Base-by-base conservation (phyloP, 2,329 filamentous ascomycete genomes). In the Fusarium sp. region DNA sequence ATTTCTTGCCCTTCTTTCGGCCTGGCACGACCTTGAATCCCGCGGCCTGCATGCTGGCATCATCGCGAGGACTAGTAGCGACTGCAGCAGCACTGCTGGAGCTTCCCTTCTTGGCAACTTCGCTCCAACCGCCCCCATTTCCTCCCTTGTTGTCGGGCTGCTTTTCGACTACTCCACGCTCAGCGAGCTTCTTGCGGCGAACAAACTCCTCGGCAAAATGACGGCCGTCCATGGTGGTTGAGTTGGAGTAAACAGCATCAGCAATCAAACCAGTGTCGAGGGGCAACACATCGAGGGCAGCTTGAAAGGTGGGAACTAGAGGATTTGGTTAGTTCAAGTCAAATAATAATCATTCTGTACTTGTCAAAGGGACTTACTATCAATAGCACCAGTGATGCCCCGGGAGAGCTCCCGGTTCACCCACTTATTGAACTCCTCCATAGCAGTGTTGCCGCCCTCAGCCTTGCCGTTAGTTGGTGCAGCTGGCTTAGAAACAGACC, bases 341-440 rank as follows among this genome's bases (percentile, higher is more conserved):
- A 8, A n/a, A 43, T 11, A 32, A 19, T 42, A 49, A 21, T 49
- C 13, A 19, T 44, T 6, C 4, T 19, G 4, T 19, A 33, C 23
- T 60, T 30, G 28, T 32, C 35, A 16, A 23, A 3, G 43, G 15
- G 21, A 86, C 87, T 86, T 81, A 88, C 87, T 85, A 76, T 89
- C 87, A 60, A 84, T 85, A 50, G 84, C 83, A 71, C 83, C 82
- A 4, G 83, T 86, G 44, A 89, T 93, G 71, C 95, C 95, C 66
- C 94, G 92, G 63, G 89, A 88, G 72, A 99, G 86, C 80, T 96
- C 92, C 62, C 90, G 88, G 76, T 93, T 91, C 23, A 95, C 91
- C 96, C 96, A 99, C 83, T 97, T 98, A 79, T 91, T 92, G 82
- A 99, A 97, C 82, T 98, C 96, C 44, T 97, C 95, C 81, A 94